Percentiles rank a stretch among this genome's conserved stretches.
Conservation (phyloP, 441 rosid species). For the Adansonia rubrostipa region DNA sequence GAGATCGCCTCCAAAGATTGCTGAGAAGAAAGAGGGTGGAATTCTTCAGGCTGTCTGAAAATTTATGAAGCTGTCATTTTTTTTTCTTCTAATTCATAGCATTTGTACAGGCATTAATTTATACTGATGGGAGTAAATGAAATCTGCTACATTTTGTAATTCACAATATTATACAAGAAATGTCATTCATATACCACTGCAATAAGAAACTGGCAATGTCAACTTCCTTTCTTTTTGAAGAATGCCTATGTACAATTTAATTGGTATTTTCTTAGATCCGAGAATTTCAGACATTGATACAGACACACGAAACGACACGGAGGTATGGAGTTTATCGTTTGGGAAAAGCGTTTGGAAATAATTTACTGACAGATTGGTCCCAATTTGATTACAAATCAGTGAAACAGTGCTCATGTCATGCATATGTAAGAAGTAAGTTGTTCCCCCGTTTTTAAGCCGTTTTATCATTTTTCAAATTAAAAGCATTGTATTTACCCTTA, state of each 20-base stretch:
- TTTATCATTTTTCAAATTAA: background rate
- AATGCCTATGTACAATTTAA: too few relatives aligned
- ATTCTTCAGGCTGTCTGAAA: slow-evolving; percentile 55
- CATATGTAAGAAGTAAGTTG: background rate
- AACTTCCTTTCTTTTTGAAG: too few relatives aligned
- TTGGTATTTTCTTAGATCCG: too few relatives aligned
- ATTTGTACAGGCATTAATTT: slow-evolving; percentile 32
- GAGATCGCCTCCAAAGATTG: slow-evolving; percentile 39
- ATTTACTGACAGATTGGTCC: slow-evolving; percentile 13
- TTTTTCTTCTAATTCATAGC: background rate
- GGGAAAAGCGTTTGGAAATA: background rate
- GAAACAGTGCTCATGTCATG: background rate
- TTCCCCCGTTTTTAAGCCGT: background rate
- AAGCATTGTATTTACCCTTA: background rate
- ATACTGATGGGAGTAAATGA: slow-evolving; percentile 1
- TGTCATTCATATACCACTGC: background rate
- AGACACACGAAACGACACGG: too few relatives aligned
- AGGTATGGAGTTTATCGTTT: background rate
- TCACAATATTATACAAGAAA: slow-evolving; percentile 7
- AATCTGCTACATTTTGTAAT: background rate
- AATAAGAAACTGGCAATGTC: too few relatives aligned
- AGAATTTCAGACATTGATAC: too few relatives aligned
- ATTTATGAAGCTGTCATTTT: background rate
- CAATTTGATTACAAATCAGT: background rate
- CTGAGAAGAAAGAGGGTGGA: slow-evolving; percentile 39